A percentile compares a stretch with the other conserved stretches of the same genome.
Evolutionary conservation across 169 alveolate genomes (phyloP).

Genomic region (Blepharisma undulans): DNA sequence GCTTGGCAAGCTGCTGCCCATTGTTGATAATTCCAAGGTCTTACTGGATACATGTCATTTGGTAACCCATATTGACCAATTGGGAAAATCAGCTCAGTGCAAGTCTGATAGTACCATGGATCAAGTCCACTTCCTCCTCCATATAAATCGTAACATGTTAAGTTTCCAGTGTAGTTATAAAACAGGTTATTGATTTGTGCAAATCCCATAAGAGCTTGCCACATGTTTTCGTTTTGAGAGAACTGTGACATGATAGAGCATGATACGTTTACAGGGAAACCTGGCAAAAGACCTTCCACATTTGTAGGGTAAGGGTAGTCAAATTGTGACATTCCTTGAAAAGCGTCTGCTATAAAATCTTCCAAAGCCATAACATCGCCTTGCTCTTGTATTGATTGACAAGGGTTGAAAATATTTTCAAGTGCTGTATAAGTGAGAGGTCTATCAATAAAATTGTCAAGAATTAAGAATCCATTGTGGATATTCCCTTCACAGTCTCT

Average conservation of each 20-base stretch:
- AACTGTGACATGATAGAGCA: slow-evolving; percentile 35
- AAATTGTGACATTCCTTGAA: slow-evolving; percentile 67
- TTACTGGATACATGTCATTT: slow-evolving; percentile 2
- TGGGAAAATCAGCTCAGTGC: slow-evolving; percentile 17
- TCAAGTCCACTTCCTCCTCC: not conserved
- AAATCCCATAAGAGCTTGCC: slow-evolving; percentile 12
- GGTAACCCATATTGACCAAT: not conserved
- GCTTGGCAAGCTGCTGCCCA: not conserved
- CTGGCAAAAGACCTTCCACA: slow-evolving; percentile 65
- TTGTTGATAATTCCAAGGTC: not conserved
- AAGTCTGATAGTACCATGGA: slow-evolving; percentile 11
- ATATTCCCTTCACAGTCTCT: not conserved
- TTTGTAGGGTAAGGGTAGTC: slow-evolving; percentile 70
- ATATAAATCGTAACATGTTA: not conserved
- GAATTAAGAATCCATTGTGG: not conserved
- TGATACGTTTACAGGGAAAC: slow-evolving; percentile 62
- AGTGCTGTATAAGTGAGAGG: not conserved
- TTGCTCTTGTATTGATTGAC: not conserved
- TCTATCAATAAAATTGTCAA: not conserved
- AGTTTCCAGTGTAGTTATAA: not conserved
- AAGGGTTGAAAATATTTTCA: not conserved
- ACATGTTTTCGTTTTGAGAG: not conserved
- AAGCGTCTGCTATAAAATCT: slow-evolving; percentile 37
- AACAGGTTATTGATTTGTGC: not conserved
- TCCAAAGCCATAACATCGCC: not conserved